Base-by-base conservation (phyloP, 352 stramenopile species). In the Phytophthora sp. region DNA sequence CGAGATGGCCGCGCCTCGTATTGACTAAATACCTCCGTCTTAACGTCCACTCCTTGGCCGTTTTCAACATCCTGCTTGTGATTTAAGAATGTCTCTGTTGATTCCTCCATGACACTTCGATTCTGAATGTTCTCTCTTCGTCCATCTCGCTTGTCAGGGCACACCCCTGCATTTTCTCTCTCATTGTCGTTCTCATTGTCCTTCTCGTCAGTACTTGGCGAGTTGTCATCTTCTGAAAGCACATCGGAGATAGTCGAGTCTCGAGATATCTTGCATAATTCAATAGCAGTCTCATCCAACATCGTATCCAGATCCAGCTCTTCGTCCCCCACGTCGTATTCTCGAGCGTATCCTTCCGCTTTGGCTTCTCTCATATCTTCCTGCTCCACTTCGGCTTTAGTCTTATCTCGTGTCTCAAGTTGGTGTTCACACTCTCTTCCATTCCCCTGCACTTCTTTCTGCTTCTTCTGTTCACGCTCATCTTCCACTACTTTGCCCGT, bases 221-320 rank as follows among this genome's bases (percentile, higher is more conserved):
- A 61, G 18, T 72, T 51, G n/a, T 74, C 68, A 61, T 79, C 67
- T 39, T 72, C 58, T 23, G 68, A 76, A 27, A 80, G 52, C 27
- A 66, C 47, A 42, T 80, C 66, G 8, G 62, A 69, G 29, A 67
- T 58, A 30, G 47, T 26, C 9, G 66, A 76, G 8, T 27, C 26
- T 53, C 53, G 52, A 45, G 50, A 52, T 16, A 63, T 13, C 18
- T 76, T 75, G 47, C 49, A 63, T 31, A 68, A 60, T 33, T 67
- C 66, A 11, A 79, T 73, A 1, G 63, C 39, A 30, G 52, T 30
- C n/a, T 55, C 63, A 11, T 73, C 46, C 38, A 76, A 27, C 54
- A 74, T 71, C 13, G 51, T 51, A 30, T 73, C 59, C 13, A 74
- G 11, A 44, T 76, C 51, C 13, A 63, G 16, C 13, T 63, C 46